Base-by-base conservation (phyloP, 2,329 filamentous ascomycete species). In the Aureobasidium vineae region DNA sequence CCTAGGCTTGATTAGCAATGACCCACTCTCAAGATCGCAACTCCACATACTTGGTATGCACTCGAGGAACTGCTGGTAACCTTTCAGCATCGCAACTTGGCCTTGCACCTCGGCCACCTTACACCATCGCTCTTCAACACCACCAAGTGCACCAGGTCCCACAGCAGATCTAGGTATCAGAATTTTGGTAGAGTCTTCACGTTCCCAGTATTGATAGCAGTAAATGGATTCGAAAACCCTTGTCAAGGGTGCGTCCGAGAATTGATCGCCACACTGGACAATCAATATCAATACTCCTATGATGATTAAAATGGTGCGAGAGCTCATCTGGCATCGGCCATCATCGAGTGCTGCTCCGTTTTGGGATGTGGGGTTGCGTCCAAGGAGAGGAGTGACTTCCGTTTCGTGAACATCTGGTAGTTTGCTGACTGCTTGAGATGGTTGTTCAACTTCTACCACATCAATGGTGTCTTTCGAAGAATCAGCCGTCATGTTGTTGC, bases 171-270 rank as follows among this genome's bases (percentile, higher is more conserved):
- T 68, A 19, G 69, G 70, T 6, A 73, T 63, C 63, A 53, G 69
- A 8, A 76, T 60, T 53, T 74, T 70, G 38, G 69, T 70, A 0
- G 79, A 72, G 28, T 76, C 70, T 52, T 79, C 73, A 2, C 79
- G 75, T 5, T 81, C 79, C 69, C 81, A 83, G 68, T 81, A 78
- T 19, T 77, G 71, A 28, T 81, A 80, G 72, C 85, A 87, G 52
- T 85, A 79, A 53, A 85, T 79, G 61, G 79, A 77, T 71, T 87
- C 85, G 69, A 83, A 79, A 60, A 86, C 78, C 63, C 82, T 80
- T 59, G 80, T 82, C 52, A 75, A 72, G 0, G 84, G 82, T 3
- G 83, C 77, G 38, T 73, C 71, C 21, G 68, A 23, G 64, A 77
- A 69, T 73, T 76, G 65, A 75, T 78, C 71, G 67, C 78, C 80